Conservation (phyloP, 106 monocot species). For the Cymbidium sinense region DNA sequence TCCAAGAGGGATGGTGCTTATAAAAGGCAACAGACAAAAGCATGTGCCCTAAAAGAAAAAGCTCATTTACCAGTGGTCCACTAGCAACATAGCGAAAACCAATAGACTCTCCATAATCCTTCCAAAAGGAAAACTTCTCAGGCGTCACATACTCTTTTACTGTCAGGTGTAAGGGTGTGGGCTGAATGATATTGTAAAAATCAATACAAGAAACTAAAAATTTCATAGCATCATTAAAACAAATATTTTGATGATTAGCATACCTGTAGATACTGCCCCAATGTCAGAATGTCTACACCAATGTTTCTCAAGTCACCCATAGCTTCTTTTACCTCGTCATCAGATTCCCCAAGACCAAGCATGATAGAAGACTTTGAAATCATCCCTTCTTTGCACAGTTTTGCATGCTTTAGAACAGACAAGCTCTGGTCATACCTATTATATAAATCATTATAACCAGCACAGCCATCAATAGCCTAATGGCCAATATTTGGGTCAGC, state of each 20-base stretch:
- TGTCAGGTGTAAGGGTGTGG: constrained; percentile 83
- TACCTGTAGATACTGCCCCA: constrained; percentile 96
- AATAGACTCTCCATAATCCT: constrained; percentile 76
- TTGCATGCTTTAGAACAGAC: constrained; percentile 88
- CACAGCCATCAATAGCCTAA: not conserved
- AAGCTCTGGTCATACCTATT: constrained; percentile 87
- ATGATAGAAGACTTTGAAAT: constrained; percentile 89
- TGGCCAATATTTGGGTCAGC: not conserved
- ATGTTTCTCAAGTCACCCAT: constrained; percentile 79
- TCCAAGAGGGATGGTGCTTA: not conserved
- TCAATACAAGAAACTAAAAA: not conserved
- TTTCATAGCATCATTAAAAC: not conserved
- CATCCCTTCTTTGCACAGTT: constrained; percentile 71
- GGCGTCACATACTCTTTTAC: constrained; percentile 94
- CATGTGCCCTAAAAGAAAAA: not conserved
- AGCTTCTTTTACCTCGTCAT: constrained; percentile 81
- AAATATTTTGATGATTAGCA: constrained; percentile 1
- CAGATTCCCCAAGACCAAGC: constrained; percentile 91
- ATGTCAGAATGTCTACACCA: constrained; percentile 85
- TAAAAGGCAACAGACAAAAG: not conserved
- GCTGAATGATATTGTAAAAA: constrained; percentile 41
- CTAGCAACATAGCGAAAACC: constrained; percentile 94
- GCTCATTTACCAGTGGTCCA: constrained; percentile 76
- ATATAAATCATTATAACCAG: not conserved
- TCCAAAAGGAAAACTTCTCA: constrained; percentile 93